Evolutionary conservation across 257 asterid species (phyloP).

Genomic region (Nicotiana otophora): DNA sequence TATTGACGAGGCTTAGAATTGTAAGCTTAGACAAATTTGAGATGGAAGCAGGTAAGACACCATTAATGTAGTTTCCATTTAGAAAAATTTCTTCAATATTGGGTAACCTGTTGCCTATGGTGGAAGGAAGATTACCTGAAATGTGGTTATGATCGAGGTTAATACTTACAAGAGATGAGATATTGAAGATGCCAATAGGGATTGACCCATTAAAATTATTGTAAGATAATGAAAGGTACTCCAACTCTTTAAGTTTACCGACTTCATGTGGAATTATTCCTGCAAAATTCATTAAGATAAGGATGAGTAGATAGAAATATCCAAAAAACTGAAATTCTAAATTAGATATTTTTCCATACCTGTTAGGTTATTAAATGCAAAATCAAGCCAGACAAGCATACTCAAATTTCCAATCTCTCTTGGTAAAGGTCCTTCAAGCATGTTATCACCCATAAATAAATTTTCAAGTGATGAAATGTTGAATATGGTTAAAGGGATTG

Average conservation of each 20-base stretch:
- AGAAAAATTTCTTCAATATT: conserved; percentile 7
- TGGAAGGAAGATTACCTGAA: conserved; percentile 21
- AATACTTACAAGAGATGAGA: conserved; percentile 17
- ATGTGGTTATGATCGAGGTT: conserved; percentile 19
- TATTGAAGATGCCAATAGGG: conserved; percentile 16
- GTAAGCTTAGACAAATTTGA: conserved; percentile 12
- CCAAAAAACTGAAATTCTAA: neutral
- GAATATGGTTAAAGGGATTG: neutral
- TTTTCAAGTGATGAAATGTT: conserved; percentile 17
- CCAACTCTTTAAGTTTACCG: conserved; percentile 15
- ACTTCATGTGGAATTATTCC: conserved; percentile 27
- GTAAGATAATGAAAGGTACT: conserved; percentile 8
- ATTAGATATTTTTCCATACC: conserved; percentile 1
- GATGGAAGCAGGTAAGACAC: conserved; percentile 13
- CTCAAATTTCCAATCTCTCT: neutral
- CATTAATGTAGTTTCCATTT: neutral
- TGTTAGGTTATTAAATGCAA: conserved; percentile 18
- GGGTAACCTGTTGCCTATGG: conserved; percentile 1
- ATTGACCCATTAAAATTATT: conserved; percentile 17
- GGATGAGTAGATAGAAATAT: no score
- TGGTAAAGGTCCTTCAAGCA: no score
- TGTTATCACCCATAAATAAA: neutral
- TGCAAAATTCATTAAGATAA: neutral
- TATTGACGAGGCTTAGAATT: neutral
- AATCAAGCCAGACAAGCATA: neutral